phyloP scores from a whole-genome alignment of 495 filamentous ascomycete species.

The Cercophora newfieldiana region DNA sequence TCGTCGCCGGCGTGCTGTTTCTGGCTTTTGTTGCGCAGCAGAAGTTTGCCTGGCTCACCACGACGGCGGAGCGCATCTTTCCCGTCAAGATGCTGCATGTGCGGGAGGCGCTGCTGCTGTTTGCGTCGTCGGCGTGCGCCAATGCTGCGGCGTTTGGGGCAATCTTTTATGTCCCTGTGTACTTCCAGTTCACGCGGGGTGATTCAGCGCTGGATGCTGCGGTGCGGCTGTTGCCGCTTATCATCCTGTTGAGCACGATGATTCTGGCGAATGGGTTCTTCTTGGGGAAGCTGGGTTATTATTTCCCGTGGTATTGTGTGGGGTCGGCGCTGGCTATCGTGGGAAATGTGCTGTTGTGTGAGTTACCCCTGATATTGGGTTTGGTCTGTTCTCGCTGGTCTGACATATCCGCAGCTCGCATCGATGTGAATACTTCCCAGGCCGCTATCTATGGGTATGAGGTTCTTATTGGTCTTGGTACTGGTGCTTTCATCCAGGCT shows the following conservation, averaged over 20 bases:
- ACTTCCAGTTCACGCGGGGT: slow-evolving; percentile 58
- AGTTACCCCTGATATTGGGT: too few relatives aligned
- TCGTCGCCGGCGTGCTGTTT: slow-evolving; percentile 51
- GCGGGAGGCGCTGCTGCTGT: slow-evolving; percentile 44
- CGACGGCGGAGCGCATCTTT: slow-evolving; percentile 46
- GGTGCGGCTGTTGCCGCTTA: slow-evolving; percentile 60
- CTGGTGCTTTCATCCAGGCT: neutral
- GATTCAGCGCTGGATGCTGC: slow-evolving; percentile 52
- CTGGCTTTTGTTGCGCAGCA: slow-evolving; percentile 53
- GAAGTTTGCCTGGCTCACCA: slow-evolving; percentile 50
- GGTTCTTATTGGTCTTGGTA: neutral
- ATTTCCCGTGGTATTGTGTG: slow-evolving; percentile 59
- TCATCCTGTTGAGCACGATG: slow-evolving; percentile 48
- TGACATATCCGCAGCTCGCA: too few relatives aligned
- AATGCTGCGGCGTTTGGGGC: slow-evolving; percentile 39
- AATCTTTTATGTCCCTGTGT: slow-evolving; percentile 55
- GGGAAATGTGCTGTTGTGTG: slow-evolving; percentile 29
- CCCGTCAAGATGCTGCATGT: slow-evolving; percentile 52
- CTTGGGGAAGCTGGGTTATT: slow-evolving; percentile 51
- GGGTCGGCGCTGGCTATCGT: slow-evolving; percentile 49
- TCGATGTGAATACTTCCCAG: neutral
- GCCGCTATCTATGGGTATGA: neutral
- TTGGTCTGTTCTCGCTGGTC: too few relatives aligned
- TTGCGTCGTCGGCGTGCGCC: slow-evolving; percentile 39
- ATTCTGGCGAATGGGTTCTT: slow-evolving; percentile 51